phyloP scores from a whole-genome alignment of 371 early-diverging fungal genomes.

The Parasitella parasitica region DNA sequence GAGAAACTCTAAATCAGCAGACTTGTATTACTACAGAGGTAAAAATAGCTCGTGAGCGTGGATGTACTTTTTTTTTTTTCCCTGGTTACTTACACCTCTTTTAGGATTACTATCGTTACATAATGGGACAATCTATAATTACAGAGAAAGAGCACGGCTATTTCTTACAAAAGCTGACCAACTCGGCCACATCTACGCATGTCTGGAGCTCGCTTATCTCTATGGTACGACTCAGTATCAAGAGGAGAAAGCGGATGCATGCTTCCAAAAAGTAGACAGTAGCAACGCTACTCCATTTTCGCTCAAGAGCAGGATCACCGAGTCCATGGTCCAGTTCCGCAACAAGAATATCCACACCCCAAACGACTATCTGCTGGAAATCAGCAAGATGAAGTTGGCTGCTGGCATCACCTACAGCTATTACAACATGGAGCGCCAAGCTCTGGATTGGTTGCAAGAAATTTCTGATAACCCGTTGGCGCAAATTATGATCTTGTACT shows the following conservation, averaged over 20 bases:
- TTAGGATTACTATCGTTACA: conserved; percentile 16
- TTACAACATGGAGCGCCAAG: conserved; percentile 22
- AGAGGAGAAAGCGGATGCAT: conserved; percentile 16
- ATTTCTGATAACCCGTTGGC: conserved; percentile 8
- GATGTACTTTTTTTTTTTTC: background rate
- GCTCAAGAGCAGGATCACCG: conserved; percentile 9
- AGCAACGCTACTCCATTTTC: conserved; percentile 5
- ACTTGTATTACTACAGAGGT: conserved; percentile 19
- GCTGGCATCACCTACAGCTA: conserved; percentile 25
- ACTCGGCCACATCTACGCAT: conserved; percentile 12
- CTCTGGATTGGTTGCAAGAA: conserved; percentile 20
- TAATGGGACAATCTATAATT: conserved; percentile 7
- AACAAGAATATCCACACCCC: background rate
- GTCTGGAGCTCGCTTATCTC: conserved; percentile 21
- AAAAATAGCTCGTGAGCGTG: background rate
- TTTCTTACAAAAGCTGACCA: conserved; percentile 8
- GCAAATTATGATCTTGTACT: conserved; percentile 18
- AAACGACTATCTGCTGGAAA: conserved; percentile 12
- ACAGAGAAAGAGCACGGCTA: background rate
- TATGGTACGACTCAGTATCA: conserved; percentile 7
- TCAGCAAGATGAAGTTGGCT: conserved; percentile 19
- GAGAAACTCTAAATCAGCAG: background rate
- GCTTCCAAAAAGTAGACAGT: conserved; percentile 12
- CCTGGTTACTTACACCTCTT: background rate
- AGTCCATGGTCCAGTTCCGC: conserved; percentile 9